These are phyloP conservation scores for Colletotrichum costaricense DNA, from an alignment of 2,329 filamentous ascomycete genomes.

Conservation along the genomic window DNA sequence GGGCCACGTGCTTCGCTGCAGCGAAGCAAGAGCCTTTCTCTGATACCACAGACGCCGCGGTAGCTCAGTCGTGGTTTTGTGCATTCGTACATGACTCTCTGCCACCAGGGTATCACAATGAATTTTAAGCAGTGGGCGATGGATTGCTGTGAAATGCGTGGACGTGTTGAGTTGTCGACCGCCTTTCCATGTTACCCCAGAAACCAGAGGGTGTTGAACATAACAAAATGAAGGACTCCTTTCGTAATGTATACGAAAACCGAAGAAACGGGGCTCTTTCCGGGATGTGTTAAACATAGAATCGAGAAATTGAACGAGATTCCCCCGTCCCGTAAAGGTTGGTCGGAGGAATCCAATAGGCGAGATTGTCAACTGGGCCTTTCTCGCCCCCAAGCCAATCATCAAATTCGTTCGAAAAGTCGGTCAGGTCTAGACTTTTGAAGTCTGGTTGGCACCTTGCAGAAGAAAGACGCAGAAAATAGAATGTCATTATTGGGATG, in stretches of 20 bases:
- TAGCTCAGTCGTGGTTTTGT: neutral
- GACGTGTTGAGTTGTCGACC: slow-evolving; percentile 1
- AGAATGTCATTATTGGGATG: neutral
- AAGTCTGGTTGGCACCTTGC: neutral
- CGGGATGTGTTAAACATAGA: slow-evolving; percentile 3
- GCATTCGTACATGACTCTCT: slow-evolving; percentile 12
- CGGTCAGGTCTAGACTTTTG: neutral
- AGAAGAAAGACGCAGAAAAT: neutral
- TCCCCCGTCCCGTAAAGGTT: slow-evolving; percentile 7
- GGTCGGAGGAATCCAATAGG: slow-evolving; percentile 10
- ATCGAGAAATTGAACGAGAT: neutral
- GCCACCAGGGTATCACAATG: neutral
- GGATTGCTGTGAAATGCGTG: neutral
- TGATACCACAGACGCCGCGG: neutral
- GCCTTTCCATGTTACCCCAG: slow-evolving; percentile 25
- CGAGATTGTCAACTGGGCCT: slow-evolving; percentile 10
- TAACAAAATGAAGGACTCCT: slow-evolving; percentile 8
- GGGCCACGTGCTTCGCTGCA: neutral
- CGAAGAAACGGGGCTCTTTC: slow-evolving; percentile 8
- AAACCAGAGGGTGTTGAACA: neutral
- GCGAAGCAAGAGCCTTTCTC: neutral
- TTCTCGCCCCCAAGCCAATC: neutral
- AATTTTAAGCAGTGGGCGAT: neutral
- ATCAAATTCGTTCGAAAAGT: neutral
- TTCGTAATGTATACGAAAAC: slow-evolving; percentile 19